Percentiles rank a stretch among this genome's conserved stretches.
Evolutionary conservation across 352 stramenopile genomes (phyloP).

Genomic region (Phytophthora pini): DNA sequence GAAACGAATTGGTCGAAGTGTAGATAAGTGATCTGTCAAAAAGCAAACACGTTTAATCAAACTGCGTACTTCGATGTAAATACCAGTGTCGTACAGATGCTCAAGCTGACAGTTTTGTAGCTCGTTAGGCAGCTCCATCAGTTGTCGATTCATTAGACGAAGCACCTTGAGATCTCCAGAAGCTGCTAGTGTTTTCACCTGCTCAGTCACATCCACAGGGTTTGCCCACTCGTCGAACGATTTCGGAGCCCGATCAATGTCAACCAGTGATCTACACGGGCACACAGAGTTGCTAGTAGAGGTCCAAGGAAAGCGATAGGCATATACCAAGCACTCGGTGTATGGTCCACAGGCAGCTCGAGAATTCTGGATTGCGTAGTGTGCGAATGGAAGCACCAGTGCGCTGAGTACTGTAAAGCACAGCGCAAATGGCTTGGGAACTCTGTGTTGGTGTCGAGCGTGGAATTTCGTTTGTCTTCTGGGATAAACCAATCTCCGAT

Average conservation of each 20-base stretch:
- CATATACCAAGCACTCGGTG: constrained; percentile 29
- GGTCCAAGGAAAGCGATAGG: constrained; percentile 31
- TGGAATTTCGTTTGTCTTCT: constrained; percentile 28
- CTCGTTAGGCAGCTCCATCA: constrained; percentile 33
- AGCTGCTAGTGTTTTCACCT: constrained; percentile 26
- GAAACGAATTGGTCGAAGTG: constrained; percentile 24
- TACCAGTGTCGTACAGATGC: constrained; percentile 40
- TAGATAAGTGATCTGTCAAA: constrained; percentile 45
- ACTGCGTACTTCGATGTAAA: neutral
- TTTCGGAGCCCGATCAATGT: constrained; percentile 20
- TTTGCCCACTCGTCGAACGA: constrained; percentile 37
- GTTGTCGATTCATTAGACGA: constrained; percentile 46
- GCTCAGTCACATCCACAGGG: constrained; percentile 29
- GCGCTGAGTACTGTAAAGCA: constrained; percentile 21
- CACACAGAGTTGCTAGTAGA: constrained; percentile 23
- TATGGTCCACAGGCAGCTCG: constrained; percentile 10
- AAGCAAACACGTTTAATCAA: neutral
- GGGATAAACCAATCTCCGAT: constrained; percentile 34
- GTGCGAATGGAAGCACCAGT: constrained; percentile 19
- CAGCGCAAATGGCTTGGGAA: constrained; percentile 32
- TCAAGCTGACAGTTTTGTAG: constrained; percentile 40
- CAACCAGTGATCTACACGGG: constrained; percentile 46
- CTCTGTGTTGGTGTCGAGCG: constrained; percentile 4
- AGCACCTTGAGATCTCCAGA: constrained; percentile 46
- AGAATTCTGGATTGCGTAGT: constrained; percentile 31